Conservation (phyloP, 306 rosid genomes). For the Vigna trinervia region DNA sequence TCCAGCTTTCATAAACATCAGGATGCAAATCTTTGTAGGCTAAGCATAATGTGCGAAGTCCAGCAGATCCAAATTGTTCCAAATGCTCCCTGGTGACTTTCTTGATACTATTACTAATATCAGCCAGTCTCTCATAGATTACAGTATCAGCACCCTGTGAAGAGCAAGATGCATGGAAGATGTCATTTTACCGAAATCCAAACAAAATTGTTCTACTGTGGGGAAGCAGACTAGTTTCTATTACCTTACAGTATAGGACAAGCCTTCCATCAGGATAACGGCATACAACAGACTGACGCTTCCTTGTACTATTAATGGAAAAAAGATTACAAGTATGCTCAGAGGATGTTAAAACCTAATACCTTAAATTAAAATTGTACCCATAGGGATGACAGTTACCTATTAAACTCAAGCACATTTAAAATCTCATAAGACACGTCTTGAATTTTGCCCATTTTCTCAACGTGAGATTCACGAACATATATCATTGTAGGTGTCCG, state of each 20-base stretch:
- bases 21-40: conserved; percentile 86
- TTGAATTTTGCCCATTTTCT: conserved; percentile 76
- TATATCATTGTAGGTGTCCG: conserved; percentile 87
- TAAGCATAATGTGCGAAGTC: conserved; percentile 91
- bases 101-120: conserved; percentile 60
- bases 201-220: conserved; percentile 17
- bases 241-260: conserved; percentile 96
- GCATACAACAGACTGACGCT: conserved; percentile 97
- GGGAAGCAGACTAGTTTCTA: conserved; percentile 36
- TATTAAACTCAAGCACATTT: conserved; percentile 95
- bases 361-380: conserved; percentile 3
- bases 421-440: conserved; percentile 86
- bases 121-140: conserved; percentile 81
- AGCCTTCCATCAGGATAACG: conserved; percentile 96
- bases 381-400: conserved; percentile 52
- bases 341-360: conserved; percentile 3
- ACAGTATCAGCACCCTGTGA: conserved; percentile 96
- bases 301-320: conserved; percentile 73
- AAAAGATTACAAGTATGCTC: conserved; percentile 42
- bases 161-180: conserved; percentile 46
- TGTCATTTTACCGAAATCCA: conserved; percentile 50
- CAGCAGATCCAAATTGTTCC: conserved; percentile 89
- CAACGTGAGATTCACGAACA: conserved; percentile 94
- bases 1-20: conserved; percentile 87
- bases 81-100: conserved; percentile 78